Base-by-base conservation (phyloP, 306 rosid species). In the Cyclanthera cordifolia region DNA sequence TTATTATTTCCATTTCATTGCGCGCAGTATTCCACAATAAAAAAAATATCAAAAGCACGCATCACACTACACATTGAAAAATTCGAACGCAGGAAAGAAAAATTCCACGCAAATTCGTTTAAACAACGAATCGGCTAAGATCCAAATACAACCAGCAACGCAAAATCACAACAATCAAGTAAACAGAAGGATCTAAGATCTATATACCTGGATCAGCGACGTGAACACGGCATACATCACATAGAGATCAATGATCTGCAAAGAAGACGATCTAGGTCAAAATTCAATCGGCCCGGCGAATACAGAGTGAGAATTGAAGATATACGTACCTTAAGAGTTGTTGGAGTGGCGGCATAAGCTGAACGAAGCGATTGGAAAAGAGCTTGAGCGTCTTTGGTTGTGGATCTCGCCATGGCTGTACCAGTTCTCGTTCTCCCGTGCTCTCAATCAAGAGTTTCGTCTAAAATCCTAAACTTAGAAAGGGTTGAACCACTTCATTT, bases 191-290 rank as follows among this genome's bases (percentile, higher is more conserved):
- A 64, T 64, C 37, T 43, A 46, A 47, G 47, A 0, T 3, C 16
- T 9, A 15, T 17, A 27, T 68, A 88, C 99, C 99, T 94, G 97
- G 70, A 94, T 82, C 72, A 81, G 75, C 41, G 99, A 91, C 8
- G 97, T 88, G 82, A 76, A 75, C 3, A 94, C 82, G 16, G 99
- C 90, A 70, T 76, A 94, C 21, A 71, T 73, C 20, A 85, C 90
- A 30, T 88, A 94, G 58, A 90, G 90, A 81, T 94, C 99, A 53
- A 93, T 90, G 81, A 93, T 72, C 96, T 93, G 86, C 16, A 17
- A 67, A 75, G 28, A 70, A 17, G 32, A 37, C n/a, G 58, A 77
- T 0, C 45, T 39, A 48, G 59, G 75, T 79, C 50, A 74, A 61
- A 67, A 61, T 55, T 46, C 23, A 0, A 64, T 7, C 20, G 20